Conservation (phyloP, 2,329 filamentous ascomycete genomes). For the Fusarium albosuccineum region DNA sequence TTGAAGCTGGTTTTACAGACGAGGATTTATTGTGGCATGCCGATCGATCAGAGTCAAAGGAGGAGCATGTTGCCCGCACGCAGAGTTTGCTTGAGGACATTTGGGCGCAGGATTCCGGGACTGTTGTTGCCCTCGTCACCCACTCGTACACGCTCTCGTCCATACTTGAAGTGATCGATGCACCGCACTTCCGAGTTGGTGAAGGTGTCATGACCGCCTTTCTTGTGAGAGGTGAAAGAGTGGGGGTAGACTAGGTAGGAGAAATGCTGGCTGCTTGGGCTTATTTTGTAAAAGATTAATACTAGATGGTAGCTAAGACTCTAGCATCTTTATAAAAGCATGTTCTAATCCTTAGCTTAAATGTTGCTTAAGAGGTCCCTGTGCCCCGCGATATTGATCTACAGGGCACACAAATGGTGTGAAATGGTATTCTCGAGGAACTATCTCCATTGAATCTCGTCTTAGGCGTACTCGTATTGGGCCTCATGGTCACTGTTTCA, state of each 20-base stretch:
- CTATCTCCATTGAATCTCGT: too few relatives aligned
- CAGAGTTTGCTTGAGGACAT: neutral
- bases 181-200: neutral
- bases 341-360: too few relatives aligned
- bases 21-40: neutral
- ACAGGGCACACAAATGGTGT: too few relatives aligned
- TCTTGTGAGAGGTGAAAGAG: neutral
- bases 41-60: neutral
- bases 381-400: too few relatives aligned
- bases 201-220: neutral
- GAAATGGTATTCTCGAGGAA: too few relatives aligned
- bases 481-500: too few relatives aligned
- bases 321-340: too few relatives aligned
- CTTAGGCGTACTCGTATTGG: too few relatives aligned
- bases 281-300: too few relatives aligned
- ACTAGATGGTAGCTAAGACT: too few relatives aligned
- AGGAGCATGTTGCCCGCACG: neutral
- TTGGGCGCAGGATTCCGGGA: neutral
- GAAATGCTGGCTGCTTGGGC: too few relatives aligned
- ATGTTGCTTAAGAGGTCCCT: too few relatives aligned
- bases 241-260: neutral
- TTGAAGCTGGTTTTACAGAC: neutral
- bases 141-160: neutral
- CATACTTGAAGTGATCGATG: neutral
- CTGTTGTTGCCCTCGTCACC: neutral